Conservation (phyloP, 495 filamentous ascomycete genomes). For the Staphylotrichum longicolle region DNA sequence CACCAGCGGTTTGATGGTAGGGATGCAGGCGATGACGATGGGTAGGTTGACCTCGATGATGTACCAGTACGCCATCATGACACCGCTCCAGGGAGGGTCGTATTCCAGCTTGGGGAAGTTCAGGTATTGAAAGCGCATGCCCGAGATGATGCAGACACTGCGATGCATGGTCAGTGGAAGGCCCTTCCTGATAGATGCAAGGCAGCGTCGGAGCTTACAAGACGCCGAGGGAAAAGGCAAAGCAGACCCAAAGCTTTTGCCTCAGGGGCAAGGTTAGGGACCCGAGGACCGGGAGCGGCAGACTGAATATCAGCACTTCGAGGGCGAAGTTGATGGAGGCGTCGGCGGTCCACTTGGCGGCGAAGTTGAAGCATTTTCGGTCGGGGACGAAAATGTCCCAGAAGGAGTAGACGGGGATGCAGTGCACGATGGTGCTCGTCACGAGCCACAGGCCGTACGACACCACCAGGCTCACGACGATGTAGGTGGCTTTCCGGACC, state of each 20-base stretch:
- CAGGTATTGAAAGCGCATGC: slow-evolving; percentile 28
- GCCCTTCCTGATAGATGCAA: background rate
- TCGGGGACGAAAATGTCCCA: slow-evolving; percentile 19
- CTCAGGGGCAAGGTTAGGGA: slow-evolving; percentile 22
- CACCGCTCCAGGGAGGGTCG: background rate
- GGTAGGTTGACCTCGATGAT: slow-evolving; percentile 34
- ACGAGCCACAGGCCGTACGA: slow-evolving; percentile 19
- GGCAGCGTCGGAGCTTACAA: slow-evolving; percentile 20
- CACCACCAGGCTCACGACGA: slow-evolving; percentile 20
- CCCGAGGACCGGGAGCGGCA: slow-evolving; percentile 33
- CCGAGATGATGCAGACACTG: slow-evolving; percentile 34
- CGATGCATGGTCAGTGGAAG: background rate
- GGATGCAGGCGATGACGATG: slow-evolving; percentile 35
- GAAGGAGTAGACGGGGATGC: slow-evolving; percentile 18
- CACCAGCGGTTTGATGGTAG: slow-evolving; percentile 30
- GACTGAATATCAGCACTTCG: slow-evolving; percentile 33
- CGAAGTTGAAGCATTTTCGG: background rate
- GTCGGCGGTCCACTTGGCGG: slow-evolving; percentile 10
- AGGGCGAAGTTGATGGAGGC: slow-evolving; percentile 25
- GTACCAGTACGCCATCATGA: slow-evolving; percentile 29
- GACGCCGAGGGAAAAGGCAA: slow-evolving; percentile 24
- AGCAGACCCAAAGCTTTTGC: slow-evolving; percentile 24
- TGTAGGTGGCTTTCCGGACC: slow-evolving; percentile 15
- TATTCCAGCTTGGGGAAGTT: slow-evolving; percentile 26
- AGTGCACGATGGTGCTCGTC: slow-evolving; percentile 16